phyloP scores from a whole-genome alignment of 1,284 basidiomycete genomes.

The Ceratobasidium papillatum region DNA sequence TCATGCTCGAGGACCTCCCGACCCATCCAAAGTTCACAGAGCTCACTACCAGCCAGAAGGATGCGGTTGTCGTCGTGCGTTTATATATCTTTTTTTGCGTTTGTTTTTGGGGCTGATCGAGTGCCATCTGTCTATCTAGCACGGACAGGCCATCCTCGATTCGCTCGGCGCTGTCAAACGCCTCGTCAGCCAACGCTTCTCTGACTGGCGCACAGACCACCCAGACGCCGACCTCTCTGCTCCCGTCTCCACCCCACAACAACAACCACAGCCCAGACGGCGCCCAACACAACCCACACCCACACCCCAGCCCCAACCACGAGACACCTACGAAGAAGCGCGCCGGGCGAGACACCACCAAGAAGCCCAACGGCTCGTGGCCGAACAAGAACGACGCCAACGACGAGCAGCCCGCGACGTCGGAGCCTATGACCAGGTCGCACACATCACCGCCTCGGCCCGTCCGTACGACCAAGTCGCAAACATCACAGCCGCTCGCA shows the following conservation, averaged over 20 bases:
- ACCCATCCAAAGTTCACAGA: conserved; percentile 57
- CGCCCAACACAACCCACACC: conserved; percentile 7
- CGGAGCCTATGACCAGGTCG: conserved; percentile 28
- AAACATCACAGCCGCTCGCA: conserved; percentile 10
- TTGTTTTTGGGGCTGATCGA: conserved; percentile 24
- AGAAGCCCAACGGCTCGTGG: conserved; percentile 25
- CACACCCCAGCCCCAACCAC: neutral
- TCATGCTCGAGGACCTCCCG: conserved; percentile 70
- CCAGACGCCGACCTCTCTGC: conserved; percentile 34
- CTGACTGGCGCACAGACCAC: conserved; percentile 31
- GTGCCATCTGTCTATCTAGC: conserved; percentile 42
- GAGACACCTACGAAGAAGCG: conserved; percentile 20
- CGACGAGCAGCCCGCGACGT: conserved; percentile 3
- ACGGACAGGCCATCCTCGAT: conserved; percentile 48
- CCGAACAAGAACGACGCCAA: conserved; percentile 33
- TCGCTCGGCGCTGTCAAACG: conserved; percentile 39
- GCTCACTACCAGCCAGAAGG: conserved; percentile 53
- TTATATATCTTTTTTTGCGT: conserved; percentile 26
- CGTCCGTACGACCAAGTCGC: conserved; percentile 34
- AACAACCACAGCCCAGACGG: neutral
- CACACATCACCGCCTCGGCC: conserved; percentile 13
- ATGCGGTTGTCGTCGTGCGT: conserved; percentile 56
- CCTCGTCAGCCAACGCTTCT: conserved; percentile 32
- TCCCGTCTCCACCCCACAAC: conserved; percentile 7
- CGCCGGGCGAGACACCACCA: conserved; percentile 15